Evolutionary conservation across 108 stramenopile genomes (phyloP), one percentile per base, ranked within the genome.

Genomic region (Discostella pseudostelligera): DNA sequence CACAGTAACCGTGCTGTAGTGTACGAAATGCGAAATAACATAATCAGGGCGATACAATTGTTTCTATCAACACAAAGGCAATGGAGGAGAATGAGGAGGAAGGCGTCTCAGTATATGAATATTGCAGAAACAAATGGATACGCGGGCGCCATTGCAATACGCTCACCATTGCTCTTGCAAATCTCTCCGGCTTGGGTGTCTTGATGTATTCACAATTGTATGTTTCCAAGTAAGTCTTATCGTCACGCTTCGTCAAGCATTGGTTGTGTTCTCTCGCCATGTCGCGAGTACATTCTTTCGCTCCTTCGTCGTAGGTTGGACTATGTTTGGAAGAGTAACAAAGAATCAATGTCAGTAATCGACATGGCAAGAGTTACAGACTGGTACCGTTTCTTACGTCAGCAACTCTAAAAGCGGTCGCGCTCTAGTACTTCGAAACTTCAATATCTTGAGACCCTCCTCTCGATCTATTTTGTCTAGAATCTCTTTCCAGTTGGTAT

Each of bases 191-290:
- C 48, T 87, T 88, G 0, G 88, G 88, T 8, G 73, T 58, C 28
- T 72, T 71, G 24, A 79, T 75, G 14, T 79, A 65, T 74, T 93
- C 92, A 48, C 92, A 93, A 63, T 93, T 93, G 59, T 87, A 93
- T 6, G 89, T 83, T 74, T 90, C 78, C 51, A 93, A 67, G 59
- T 87, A 90, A 1, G 87, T 86, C 16, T 65, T 69, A 29, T 83
- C 79, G 25, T 72, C 60, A 44, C 49, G 72, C 45, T 83, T 83
- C 26, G 62, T 61, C 11, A 85, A 57, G 14, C 78, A 79, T 45
- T 74, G 44, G 39, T 74, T 74, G 62, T 79, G 45, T 10, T 32
- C 44, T 51, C 76, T 80, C 24, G 45, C 70, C 77, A 78, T 78
- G 57, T 66, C 65, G 25, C 42, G 64, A 4, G 77, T 78, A 26